Evolutionary conservation across 2,329 filamentous ascomycete species (phyloP).

Genomic region (Calonectria leucothoes): DNA sequence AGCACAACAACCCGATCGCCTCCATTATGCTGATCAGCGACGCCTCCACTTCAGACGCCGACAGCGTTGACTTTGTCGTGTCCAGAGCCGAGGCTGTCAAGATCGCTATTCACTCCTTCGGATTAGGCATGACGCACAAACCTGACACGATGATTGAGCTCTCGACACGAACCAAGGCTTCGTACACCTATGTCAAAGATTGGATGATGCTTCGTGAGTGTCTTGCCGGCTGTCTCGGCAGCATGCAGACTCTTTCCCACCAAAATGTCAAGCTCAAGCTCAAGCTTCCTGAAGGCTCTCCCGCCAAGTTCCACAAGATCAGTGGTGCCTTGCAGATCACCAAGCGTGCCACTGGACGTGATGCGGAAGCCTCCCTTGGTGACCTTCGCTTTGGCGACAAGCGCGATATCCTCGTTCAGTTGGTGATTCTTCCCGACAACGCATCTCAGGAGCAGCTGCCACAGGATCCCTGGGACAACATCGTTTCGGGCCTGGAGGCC

Average conservation of each 20-base stretch:
- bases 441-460: constrained; percentile 85
- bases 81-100: constrained; percentile 97
- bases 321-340: constrained; percentile 96
- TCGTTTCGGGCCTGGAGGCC: constrained; percentile 94
- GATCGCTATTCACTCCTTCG: constrained; percentile 97
- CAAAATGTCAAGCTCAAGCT: constrained; percentile 98
- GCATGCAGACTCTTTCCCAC: constrained; percentile 94
- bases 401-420: constrained; percentile 89
- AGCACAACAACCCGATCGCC: constrained; percentile 93
- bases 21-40: constrained; percentile 98
- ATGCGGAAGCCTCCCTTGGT: constrained; percentile 91
- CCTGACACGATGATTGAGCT: constrained; percentile 99
- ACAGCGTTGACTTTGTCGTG: constrained; percentile 97
- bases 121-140: constrained; percentile 95
- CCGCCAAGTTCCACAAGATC: constrained; percentile 98
- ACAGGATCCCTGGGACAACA: constrained; percentile 96
- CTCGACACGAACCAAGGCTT: constrained; percentile 94
- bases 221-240: constrained; percentile 90
- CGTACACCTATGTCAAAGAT: constrained; percentile 98
- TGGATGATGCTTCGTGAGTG: constrained; percentile 99
- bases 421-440: constrained; percentile 91
- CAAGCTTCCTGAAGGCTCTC: constrained; percentile 92
- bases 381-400: constrained; percentile 97
- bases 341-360: constrained; percentile 92
- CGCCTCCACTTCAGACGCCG: constrained; percentile 91